Base-by-base conservation (phyloP, 2,329 filamentous ascomycete species). In the Verticillium nonalfalfae region DNA sequence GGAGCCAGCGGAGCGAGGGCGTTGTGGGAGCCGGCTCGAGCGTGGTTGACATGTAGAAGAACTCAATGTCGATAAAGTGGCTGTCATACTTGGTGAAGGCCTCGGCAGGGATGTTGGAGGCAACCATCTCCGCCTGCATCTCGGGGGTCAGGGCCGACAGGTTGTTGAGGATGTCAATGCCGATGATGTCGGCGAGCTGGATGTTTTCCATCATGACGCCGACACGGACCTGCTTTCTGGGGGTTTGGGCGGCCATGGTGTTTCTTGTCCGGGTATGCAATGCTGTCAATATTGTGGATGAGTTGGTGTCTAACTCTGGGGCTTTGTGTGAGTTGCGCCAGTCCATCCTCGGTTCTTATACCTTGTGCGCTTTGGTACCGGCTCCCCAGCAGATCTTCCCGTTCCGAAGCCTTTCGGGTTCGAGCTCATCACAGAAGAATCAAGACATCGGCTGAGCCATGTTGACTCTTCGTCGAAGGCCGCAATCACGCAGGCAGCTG, bases 81-180 rank as follows among this genome's bases (percentile, higher is more conserved):
- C 63, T 59, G 7, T 62, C 60, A 60, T 72, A 68, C 15, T 61
- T 36, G n/a, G 45, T 1, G 18, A 52, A 3, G 18, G 10, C 7
- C 18, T 52, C 45, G 4, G 3, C 7, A 7, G 45, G 45, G 45
- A 52, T 26, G n/a, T 18, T 18, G 4, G 45, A 52, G 45, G 45
- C 45, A 1, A 59, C 61, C 34, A 68, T 66, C 4, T 60, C 18
- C 15, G 14, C 18, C 31, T n/a, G 33, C n/a, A 55, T 14, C 39
- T 66, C 68, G 52, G 67, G 62, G n/a, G 65, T 36, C 45, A 14
- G 26, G n/a, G 21, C 66, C 6, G 73, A 72, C 11, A 76, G 66
- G 68, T 73, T 75, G 62, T 71, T 74, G 40, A 78, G 60, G 54
- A 78, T 65, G 66, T 78, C 76, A 63, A 76, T 70, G 63, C 74